Evolutionary conservation across 768 basidiomycete genomes (phyloP).

Genomic region (Russula dissimulans): DNA sequence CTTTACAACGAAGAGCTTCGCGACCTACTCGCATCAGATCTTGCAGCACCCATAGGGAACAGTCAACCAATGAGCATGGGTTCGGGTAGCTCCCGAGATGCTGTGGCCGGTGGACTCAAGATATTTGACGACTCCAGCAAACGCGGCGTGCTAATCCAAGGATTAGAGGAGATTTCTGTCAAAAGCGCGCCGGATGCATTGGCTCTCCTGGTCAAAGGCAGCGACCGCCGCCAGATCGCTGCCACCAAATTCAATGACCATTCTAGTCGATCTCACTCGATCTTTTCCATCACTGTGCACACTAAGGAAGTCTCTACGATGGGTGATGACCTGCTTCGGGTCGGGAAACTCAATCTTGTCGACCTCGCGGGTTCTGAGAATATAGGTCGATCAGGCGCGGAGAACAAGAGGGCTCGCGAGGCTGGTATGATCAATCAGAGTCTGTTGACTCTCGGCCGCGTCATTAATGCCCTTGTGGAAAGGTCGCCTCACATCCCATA

Average conservation of each 20-base stretch:
- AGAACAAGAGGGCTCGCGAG: slow-evolving; percentile 89
- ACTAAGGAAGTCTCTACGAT: slow-evolving; percentile 69
- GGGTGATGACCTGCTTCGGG: slow-evolving; percentile 83
- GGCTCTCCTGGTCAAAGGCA: slow-evolving; percentile 78
- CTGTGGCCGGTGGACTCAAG: slow-evolving; percentile 47
- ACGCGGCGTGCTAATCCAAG: slow-evolving; percentile 87
- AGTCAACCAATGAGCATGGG: slow-evolving; percentile 75
- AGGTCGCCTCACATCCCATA: slow-evolving; percentile 89
- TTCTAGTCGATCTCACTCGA: slow-evolving; percentile 93
- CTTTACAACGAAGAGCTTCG: slow-evolving; percentile 98
- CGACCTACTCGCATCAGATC: slow-evolving; percentile 79
- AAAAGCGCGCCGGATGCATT: slow-evolving; percentile 78
- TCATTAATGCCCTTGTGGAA: slow-evolving; percentile 94
- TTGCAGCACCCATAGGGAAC: slow-evolving; percentile 54
- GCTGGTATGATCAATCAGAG: slow-evolving; percentile 99
- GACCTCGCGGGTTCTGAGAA: slow-evolving; percentile 98
- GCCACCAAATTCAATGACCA: slow-evolving; percentile 97
- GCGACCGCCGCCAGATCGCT: slow-evolving; percentile 84
- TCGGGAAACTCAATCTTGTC: slow-evolving; percentile 94
- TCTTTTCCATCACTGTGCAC: slow-evolving; percentile 94
- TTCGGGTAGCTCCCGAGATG: slow-evolving; percentile 36
- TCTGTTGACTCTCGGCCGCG: slow-evolving; percentile 89
- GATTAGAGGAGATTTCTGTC: slow-evolving; percentile 83
- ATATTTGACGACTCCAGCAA: slow-evolving; percentile 90
- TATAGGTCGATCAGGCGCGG: slow-evolving; percentile 91